Evolutionary conservation across 257 asterid species (phyloP).

Genomic region (Craterostigma plantagineum): DNA sequence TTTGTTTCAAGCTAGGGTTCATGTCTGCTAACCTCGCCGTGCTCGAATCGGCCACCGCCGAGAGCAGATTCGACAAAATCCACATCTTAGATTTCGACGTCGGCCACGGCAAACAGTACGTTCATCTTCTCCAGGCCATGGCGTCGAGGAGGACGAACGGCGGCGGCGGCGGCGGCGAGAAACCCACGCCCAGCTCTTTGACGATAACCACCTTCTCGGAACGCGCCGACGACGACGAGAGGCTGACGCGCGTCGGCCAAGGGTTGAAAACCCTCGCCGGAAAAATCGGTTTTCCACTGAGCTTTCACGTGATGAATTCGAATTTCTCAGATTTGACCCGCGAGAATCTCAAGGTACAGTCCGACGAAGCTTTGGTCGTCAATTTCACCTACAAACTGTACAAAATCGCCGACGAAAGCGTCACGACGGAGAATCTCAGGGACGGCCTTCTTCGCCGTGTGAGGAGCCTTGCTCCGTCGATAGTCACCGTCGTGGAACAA

Average conservation of each 20-base stretch:
- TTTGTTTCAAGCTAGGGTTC: slow-evolving; percentile 59
- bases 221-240: background rate
- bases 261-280: slow-evolving; percentile 16
- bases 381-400: slow-evolving; percentile 51
- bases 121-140: slow-evolving; percentile 49
- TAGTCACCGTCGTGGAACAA: slow-evolving; percentile 55
- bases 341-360: slow-evolving; percentile 19
- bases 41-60: slow-evolving; percentile 23
- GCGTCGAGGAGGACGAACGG: slow-evolving; percentile 15
- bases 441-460: slow-evolving; percentile 62
- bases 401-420: slow-evolving; percentile 58
- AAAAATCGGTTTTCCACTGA: slow-evolving; percentile 24
- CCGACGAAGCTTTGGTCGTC: slow-evolving; percentile 39
- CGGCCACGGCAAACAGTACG: slow-evolving; percentile 45
- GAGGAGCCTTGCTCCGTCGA: slow-evolving; percentile 28
- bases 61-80: slow-evolving; percentile 16
- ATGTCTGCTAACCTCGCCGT: slow-evolving; percentile 61
- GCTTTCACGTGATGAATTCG: slow-evolving; percentile 11
- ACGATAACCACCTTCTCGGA: slow-evolving; percentile 31
- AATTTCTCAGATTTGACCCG: slow-evolving; percentile 18
- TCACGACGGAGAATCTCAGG: slow-evolving; percentile 38
- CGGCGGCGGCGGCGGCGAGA: no score
- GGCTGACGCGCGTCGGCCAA: slow-evolving; percentile 13
- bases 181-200: slow-evolving; percentile 4
- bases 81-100: slow-evolving; percentile 50